phyloP scores from a whole-genome alignment of 495 filamentous ascomycete species.

The Hyphodiscus hymeniophilus region DNA sequence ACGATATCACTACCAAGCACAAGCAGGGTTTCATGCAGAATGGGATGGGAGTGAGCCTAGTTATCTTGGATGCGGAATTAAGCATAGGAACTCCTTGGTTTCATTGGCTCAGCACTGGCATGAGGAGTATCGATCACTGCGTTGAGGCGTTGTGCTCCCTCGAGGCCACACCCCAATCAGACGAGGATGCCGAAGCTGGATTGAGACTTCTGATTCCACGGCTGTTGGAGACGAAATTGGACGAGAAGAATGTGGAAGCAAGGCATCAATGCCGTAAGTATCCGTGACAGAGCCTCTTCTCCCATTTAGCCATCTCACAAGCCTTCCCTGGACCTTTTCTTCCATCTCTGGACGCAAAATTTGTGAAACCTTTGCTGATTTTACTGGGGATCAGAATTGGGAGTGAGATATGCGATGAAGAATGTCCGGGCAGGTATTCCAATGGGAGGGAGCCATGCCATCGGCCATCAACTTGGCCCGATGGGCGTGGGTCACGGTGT shows the following conservation, averaged over 20 bases:
- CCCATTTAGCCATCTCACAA: no score
- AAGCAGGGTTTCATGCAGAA: constrained; percentile 44
- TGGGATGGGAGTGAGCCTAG: constrained; percentile 34
- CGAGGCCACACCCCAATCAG: constrained; percentile 30
- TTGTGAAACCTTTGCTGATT: no score
- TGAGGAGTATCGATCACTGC: constrained; percentile 54
- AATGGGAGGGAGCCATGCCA: constrained; percentile 52
- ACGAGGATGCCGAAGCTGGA: constrained; percentile 35
- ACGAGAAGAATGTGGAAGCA: constrained; percentile 34
- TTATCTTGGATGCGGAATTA: constrained; percentile 49
- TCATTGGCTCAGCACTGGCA: constrained; percentile 49
- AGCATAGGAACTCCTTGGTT: constrained; percentile 41
- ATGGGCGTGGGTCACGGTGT: constrained; percentile 56
- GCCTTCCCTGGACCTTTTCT: no score
- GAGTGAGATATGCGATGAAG: constrained; percentile 48
- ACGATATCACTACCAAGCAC: constrained; percentile 35
- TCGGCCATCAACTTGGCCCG: constrained; percentile 56
- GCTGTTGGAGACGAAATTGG: constrained; percentile 38
- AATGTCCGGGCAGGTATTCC: constrained; percentile 39
- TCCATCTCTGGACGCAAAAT: no score
- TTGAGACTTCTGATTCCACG: constrained; percentile 42
- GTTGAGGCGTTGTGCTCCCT: constrained; percentile 47
- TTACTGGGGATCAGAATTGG: no score
- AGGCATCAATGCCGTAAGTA: constrained; percentile 40
- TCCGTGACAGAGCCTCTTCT: no score